Evolutionary conservation across 306 rosid genomes (phyloP).

Genomic region (Glycine soja): DNA sequence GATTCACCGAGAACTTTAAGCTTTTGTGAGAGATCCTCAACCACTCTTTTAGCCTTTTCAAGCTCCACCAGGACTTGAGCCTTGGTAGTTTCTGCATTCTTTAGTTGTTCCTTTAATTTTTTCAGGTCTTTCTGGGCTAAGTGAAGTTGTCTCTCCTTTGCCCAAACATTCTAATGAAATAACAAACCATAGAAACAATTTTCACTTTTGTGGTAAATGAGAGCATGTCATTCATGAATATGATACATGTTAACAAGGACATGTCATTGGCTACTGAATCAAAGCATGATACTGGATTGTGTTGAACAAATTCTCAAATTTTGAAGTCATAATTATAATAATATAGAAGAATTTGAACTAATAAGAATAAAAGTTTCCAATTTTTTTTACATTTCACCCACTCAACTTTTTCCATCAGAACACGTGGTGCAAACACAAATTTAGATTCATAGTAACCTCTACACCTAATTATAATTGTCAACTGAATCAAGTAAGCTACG

Average conservation of each 20-base stretch:
- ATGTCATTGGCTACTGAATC: background rate
- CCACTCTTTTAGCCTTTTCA: constrained; percentile 57
- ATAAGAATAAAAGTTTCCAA: constrained; percentile 1
- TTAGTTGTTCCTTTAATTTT: constrained; percentile 66
- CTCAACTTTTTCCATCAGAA: constrained; percentile 25
- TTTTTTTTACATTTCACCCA: background rate
- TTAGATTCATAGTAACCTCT: background rate
- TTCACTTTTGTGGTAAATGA: background rate
- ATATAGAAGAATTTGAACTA: background rate
- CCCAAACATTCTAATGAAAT: constrained; percentile 63
- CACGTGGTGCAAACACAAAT: constrained; percentile 11
- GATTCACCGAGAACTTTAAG: constrained; percentile 58
- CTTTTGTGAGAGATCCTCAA: constrained; percentile 61
- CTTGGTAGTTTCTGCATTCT: constrained; percentile 72
- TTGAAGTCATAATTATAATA: background rate
- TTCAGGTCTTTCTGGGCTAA: constrained; percentile 67
- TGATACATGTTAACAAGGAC: background rate
- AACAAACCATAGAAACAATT: constrained; percentile 20
- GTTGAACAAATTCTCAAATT: background rate
- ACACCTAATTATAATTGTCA: background rate
- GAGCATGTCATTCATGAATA: constrained; percentile 6
- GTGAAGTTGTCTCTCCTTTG: constrained; percentile 70
- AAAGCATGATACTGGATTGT: background rate
- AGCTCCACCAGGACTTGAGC: constrained; percentile 72
- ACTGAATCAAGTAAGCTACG: too few relatives aligned